Conservation (phyloP, 208 protist genomes). For the Leishmania tarentolae region DNA sequence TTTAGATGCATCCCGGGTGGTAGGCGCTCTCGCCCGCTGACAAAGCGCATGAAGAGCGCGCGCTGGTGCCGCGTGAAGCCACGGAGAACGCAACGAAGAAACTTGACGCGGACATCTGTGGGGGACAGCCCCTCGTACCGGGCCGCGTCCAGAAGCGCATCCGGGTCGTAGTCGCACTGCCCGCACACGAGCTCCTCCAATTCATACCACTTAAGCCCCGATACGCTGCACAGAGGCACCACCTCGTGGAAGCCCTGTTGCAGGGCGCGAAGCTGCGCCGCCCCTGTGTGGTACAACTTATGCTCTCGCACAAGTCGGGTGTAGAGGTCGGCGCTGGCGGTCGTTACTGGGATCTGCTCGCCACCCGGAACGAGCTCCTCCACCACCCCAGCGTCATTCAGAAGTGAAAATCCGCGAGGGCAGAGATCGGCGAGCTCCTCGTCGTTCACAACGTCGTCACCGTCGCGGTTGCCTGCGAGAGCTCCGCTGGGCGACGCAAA, state of each 20-base stretch:
- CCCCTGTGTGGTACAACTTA: conserved; percentile 54
- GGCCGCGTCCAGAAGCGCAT: conserved; percentile 80
- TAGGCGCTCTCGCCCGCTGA: conserved; percentile 88
- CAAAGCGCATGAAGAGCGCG: conserved; percentile 91
- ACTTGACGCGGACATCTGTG: conserved; percentile 60
- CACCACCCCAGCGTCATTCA: conserved; percentile 50
- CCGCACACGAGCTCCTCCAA: conserved; percentile 92
- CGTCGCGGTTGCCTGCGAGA: conserved; percentile 6
- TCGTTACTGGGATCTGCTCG: conserved; percentile 48
- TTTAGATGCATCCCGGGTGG: conserved; percentile 78
- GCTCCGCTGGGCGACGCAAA: neutral
- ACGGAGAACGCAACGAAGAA: conserved; percentile 80
- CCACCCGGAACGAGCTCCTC: conserved; percentile 72
- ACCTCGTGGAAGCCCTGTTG: conserved; percentile 86
- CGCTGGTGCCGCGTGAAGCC: conserved; percentile 84
- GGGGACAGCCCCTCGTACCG: conserved; percentile 75
- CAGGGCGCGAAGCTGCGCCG: conserved; percentile 67
- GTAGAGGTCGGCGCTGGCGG: conserved; percentile 68
- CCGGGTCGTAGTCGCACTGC: conserved; percentile 87
- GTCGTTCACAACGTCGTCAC: conserved; percentile 20
- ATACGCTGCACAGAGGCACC: conserved; percentile 70
- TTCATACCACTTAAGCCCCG: conserved; percentile 88
- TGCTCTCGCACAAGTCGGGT: conserved; percentile 51
- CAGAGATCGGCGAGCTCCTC: conserved; percentile 56
- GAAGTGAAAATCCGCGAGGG: conserved; percentile 70